These are phyloP conservation scores for Rhododendron ovatum DNA, from an alignment of 148 eudicot genomes.

Conservation along the genomic window DNA sequence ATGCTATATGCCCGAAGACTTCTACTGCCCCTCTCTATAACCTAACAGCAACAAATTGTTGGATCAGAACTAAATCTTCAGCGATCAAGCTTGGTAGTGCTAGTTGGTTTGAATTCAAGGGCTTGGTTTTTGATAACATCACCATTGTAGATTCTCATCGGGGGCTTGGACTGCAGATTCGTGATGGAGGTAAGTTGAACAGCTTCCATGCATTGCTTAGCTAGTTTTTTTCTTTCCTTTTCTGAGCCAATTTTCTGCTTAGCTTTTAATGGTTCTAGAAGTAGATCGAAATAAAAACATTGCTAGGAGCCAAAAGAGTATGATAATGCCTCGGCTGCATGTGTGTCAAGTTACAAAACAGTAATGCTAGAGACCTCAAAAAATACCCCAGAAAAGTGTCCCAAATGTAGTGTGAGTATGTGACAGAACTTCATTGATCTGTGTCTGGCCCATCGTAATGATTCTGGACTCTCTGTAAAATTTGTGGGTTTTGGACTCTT, in stretches of 20 bases:
- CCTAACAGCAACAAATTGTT: conserved; percentile 78
- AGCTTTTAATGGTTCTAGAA: background rate
- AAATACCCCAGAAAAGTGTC: background rate
- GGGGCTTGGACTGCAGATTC: conserved; percentile 88
- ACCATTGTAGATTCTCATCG: conserved; percentile 85
- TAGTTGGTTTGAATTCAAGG: conserved; percentile 61
- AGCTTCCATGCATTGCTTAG: background rate
- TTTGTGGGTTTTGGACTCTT: background rate
- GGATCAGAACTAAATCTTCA: conserved; percentile 93
- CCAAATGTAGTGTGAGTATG: background rate
- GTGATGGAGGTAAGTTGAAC: conserved; percentile 80
- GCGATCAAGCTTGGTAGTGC: conserved; percentile 97
- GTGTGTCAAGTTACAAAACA: background rate
- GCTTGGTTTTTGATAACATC: conserved; percentile 75
- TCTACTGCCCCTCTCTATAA: conserved; percentile 64
- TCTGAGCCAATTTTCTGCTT: background rate
- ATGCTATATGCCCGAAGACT: conserved; percentile 97
- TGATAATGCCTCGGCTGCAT: background rate
- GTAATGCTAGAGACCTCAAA: background rate
- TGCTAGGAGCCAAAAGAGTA: background rate
- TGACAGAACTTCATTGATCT: background rate
- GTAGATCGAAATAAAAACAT: background rate
- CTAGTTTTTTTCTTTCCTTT: background rate
- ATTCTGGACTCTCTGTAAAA: background rate
- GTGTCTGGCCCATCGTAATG: background rate